Evolutionary conservation across 176 grass and related monocot species (phyloP).

Genomic region (Eremochloa ophiuroides): DNA sequence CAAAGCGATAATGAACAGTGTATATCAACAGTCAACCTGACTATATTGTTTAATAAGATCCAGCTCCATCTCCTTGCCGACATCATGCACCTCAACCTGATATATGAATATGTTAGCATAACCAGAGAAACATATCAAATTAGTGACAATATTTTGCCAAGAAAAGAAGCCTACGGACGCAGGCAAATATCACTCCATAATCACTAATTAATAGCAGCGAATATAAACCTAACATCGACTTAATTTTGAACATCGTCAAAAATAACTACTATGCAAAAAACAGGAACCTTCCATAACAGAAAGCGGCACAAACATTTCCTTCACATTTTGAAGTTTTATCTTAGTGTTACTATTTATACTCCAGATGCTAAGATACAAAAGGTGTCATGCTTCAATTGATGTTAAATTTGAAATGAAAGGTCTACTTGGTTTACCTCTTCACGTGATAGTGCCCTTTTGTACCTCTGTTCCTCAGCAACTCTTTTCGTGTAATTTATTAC

Average conservation of each 20-base stretch:
- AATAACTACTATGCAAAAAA: not conserved
- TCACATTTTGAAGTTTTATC: not conserved
- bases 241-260: not conserved
- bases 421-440: slow-evolving; percentile 65
- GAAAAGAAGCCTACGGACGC: not conserved
- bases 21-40: slow-evolving; percentile 56
- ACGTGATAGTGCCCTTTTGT: slow-evolving; percentile 84
- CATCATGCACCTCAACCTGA: slow-evolving; percentile 98
- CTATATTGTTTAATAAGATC: slow-evolving; percentile 98
- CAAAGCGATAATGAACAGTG: not conserved
- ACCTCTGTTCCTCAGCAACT: slow-evolving; percentile 76
- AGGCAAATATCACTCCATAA: not conserved
- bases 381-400: not conserved
- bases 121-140: slow-evolving; percentile 1
- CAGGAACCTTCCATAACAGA: not conserved
- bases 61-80: slow-evolving; percentile 97
- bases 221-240: not conserved
- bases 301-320: not conserved
- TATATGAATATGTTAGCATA: slow-evolving; percentile 23
- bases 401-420: slow-evolving; percentile 14
- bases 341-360: slow-evolving; percentile 7
- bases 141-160: not conserved
- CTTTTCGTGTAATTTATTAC: slow-evolving; percentile 98
- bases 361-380: slow-evolving; percentile 2
- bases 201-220: not conserved